phyloP scores from a whole-genome alignment of 2,329 filamentous ascomycete genomes.

The Xylaria sp. region DNA sequence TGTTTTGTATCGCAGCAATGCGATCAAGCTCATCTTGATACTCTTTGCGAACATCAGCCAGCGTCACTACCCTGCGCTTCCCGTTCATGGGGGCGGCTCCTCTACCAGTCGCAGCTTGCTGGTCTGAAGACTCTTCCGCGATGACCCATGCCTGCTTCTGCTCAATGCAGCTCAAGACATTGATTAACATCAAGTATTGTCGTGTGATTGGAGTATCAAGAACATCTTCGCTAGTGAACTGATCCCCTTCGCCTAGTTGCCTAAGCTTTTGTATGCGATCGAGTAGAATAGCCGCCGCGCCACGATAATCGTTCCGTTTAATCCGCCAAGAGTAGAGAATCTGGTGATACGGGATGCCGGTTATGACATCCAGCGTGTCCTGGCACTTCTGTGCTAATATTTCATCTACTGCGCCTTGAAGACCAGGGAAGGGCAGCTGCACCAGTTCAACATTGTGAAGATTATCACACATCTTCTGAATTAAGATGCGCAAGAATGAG shows the following conservation, averaged over 20 bases:
- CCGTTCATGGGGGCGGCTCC: slow-evolving; percentile 38
- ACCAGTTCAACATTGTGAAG: slow-evolving; percentile 75
- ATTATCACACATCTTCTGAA: slow-evolving; percentile 76
- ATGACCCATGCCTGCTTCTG: slow-evolving; percentile 83
- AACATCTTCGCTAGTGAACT: slow-evolving; percentile 63
- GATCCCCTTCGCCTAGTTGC: slow-evolving; percentile 68
- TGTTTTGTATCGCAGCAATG: slow-evolving; percentile 86
- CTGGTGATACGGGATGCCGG: slow-evolving; percentile 80
- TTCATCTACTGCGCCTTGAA: slow-evolving; percentile 82
- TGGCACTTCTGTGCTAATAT: slow-evolving; percentile 79
- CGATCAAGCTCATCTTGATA: slow-evolving; percentile 92
- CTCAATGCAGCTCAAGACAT: slow-evolving; percentile 87
- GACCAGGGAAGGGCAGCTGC: slow-evolving; percentile 79
- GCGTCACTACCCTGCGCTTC: slow-evolving; percentile 82
- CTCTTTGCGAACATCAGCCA: slow-evolving; percentile 86
- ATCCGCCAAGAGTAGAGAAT: slow-evolving; percentile 93
- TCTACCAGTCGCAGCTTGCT: slow-evolving; percentile 52
- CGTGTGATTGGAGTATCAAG: slow-evolving; percentile 74
- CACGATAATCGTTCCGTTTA: slow-evolving; percentile 85
- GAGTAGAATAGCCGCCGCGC: slow-evolving; percentile 72
- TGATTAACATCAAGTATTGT: slow-evolving; percentile 91
- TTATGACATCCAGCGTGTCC: slow-evolving; percentile 72
- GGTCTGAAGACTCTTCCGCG: slow-evolving; percentile 54
- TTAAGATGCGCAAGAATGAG: slow-evolving; percentile 76
- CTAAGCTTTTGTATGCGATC: slow-evolving; percentile 73